Percentiles rank a stretch among this genome's conserved stretches.
Conservation (phyloP, 345 rosid genomes). For the Isatis tinctoria region DNA sequence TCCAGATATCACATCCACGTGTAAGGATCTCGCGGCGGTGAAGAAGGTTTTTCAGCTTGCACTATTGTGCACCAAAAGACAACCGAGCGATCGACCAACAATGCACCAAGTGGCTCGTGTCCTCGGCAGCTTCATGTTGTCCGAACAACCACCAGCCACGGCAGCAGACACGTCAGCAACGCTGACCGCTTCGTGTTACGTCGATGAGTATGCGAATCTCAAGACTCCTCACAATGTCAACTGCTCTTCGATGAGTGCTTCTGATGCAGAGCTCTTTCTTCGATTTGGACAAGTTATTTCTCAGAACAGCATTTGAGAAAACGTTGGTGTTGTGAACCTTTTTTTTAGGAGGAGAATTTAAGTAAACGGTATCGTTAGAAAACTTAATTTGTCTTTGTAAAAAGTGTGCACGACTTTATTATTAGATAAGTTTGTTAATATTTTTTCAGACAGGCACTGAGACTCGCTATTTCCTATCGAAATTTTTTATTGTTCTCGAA, state of each 20-base stretch:
- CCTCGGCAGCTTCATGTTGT: conserved; percentile 50
- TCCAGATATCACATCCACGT: conserved; percentile 66
- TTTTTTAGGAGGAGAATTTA: neutral
- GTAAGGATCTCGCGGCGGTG: conserved; percentile 71
- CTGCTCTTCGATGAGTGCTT: conserved; percentile 91
- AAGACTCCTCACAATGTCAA: conserved; percentile 76
- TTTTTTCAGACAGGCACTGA: neutral
- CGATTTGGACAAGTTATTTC: conserved; percentile 95
- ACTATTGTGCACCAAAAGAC: conserved; percentile 71
- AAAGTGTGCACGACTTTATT: neutral
- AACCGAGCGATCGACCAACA: conserved; percentile 76
- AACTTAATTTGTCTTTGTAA: neutral
- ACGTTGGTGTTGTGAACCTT: neutral
- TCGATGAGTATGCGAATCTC: conserved; percentile 83
- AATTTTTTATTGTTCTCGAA: neutral
- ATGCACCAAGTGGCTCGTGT: conserved; percentile 92
- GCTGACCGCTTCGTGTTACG: conserved; percentile 47
- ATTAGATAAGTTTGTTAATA: conserved; percentile 17
- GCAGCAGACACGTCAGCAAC: conserved; percentile 31
- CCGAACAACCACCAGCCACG: conserved; percentile 40
- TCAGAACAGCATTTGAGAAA: conserved; percentile 51
- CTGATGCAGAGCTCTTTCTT: conserved; percentile 88
- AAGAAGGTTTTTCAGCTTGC: conserved; percentile 96
- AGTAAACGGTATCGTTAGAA: neutral
- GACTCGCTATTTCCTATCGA: neutral